Evolutionary conservation across 2,329 filamentous ascomycete species (phyloP).

Genomic region (Pseudogymnoascus sp.): DNA sequence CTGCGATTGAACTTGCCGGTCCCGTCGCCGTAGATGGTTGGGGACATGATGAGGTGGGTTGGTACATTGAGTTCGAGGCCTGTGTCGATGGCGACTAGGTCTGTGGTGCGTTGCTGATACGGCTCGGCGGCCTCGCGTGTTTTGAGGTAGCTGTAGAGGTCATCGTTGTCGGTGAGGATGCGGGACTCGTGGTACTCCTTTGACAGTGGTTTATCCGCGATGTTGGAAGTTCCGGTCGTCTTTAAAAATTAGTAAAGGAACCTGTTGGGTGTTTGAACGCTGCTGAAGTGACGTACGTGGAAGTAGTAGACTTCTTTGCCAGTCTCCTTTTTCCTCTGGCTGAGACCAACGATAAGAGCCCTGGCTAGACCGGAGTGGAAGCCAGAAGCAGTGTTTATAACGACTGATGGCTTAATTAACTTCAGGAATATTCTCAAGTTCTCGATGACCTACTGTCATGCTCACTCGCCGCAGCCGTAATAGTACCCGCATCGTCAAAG

Average conservation of each 20-base stretch:
- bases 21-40: conserved; percentile 41
- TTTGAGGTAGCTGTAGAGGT: conserved; percentile 37
- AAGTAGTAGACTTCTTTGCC: conserved; percentile 33
- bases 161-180: conserved; percentile 37
- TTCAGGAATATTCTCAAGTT: background rate
- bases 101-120: conserved; percentile 39
- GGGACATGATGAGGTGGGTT: conserved; percentile 40
- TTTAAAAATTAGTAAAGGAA: conserved; percentile 11
- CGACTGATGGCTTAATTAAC: conserved; percentile 21
- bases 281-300: conserved; percentile 26
- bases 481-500: conserved; percentile 20
- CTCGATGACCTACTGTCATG: conserved; percentile 16
- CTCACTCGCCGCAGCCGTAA: conserved; percentile 18
- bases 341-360: conserved; percentile 38
- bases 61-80: conserved; percentile 35
- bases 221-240: conserved; percentile 38
- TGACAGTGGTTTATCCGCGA: conserved; percentile 37
- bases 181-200: conserved; percentile 26
- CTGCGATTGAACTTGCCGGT: conserved; percentile 35
- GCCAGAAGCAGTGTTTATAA: conserved; percentile 38
- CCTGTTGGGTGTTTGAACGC: background rate
- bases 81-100: conserved; percentile 36
- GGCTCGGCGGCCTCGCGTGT: conserved; percentile 30
- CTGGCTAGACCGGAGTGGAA: conserved; percentile 33
- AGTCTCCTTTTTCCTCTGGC: conserved; percentile 30